Base-by-base conservation (phyloP, 345 rosid species). In the Sonneratia caseolaris region DNA sequence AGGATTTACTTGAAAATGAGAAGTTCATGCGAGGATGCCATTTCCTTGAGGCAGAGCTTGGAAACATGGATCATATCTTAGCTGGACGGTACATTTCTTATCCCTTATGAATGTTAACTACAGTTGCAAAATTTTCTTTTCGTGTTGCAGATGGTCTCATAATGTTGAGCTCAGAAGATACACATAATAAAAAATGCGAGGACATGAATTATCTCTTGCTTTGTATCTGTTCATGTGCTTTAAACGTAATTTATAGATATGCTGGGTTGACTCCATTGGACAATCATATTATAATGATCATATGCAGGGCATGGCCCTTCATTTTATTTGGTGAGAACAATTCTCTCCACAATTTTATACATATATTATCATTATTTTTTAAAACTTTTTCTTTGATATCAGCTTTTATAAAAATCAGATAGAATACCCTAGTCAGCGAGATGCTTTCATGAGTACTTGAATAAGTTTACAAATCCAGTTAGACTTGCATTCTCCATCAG, bases 21-120 rank as follows among this genome's bases (percentile, higher is more conserved):
- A 93, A 91, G 77, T 91, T 77, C 81, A 91, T 94, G 84, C 91
- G 96, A 2, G 97, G 97, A 47, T 94, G 88, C 79, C 91, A 95
- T 12, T 94, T 89, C 75, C 86, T 94, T 37, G 97, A 89, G 68
- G 98, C 98, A 5, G 97, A 94, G 79, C 85, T 93, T 53, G 97
- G 88, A 81, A 91, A 93, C 69, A 88, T 82, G 93, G 98, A 93
- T 82, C 81, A 96, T 6, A 72, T 89, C 76, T 80, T 86, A 79
- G 81, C 88, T 75, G 96, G 98, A 89, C 81, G 82, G 97, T 91
- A 87, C 70, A 77, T 73, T 51, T 6, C 42, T 14, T 64, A 32
- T 32, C 36, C 11, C 3, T 64, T 22, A 37, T 32, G 14, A 9
- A 8, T 19, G 18, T 3, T 51, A 51, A 11, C 16, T 11, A 19